Evolutionary conservation across 768 basidiomycete species (phyloP).

Genomic region (Coprinopsis sp.): DNA sequence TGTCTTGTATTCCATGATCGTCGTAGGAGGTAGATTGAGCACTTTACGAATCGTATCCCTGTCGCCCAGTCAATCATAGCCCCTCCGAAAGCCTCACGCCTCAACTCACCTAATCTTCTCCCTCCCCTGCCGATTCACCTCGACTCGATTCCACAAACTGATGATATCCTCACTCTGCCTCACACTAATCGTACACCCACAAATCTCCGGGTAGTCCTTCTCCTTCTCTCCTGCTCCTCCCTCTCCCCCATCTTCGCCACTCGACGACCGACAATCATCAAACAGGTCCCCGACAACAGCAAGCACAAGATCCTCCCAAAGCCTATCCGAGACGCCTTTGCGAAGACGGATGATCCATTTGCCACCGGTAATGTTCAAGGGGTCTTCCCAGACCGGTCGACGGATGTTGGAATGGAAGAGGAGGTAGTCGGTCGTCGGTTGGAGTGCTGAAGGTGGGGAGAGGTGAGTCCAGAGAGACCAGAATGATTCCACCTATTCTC

Average conservation of each 20-base stretch:
- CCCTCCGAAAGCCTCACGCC: not conserved
- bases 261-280: constrained; percentile 60
- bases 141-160: constrained; percentile 86
- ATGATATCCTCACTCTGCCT: constrained; percentile 92
- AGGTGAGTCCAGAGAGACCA: constrained; percentile 95
- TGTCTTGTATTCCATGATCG: constrained; percentile 92
- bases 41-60: constrained; percentile 80
- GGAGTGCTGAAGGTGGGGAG: constrained; percentile 74
- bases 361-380: constrained; percentile 79
- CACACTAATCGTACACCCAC: constrained; percentile 93
- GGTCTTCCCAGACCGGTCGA: constrained; percentile 95
- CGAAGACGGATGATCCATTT: constrained; percentile 94
- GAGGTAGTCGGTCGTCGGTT: constrained; percentile 91
- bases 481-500: constrained; percentile 81
- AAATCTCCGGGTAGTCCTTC: constrained; percentile 74
- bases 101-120: constrained; percentile 74
- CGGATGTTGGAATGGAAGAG: constrained; percentile 84
- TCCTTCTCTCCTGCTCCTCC: constrained; percentile 32
- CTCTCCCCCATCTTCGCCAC: constrained; percentile 28
- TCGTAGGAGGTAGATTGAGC: constrained; percentile 69
- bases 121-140: constrained; percentile 67
- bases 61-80: not conserved
- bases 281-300: constrained; percentile 91
- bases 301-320: constrained; percentile 88
- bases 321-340: constrained; percentile 84